Evolutionary conservation across 768 basidiomycete genomes (phyloP).

Genomic region (Ephemerocybe angulata): DNA sequence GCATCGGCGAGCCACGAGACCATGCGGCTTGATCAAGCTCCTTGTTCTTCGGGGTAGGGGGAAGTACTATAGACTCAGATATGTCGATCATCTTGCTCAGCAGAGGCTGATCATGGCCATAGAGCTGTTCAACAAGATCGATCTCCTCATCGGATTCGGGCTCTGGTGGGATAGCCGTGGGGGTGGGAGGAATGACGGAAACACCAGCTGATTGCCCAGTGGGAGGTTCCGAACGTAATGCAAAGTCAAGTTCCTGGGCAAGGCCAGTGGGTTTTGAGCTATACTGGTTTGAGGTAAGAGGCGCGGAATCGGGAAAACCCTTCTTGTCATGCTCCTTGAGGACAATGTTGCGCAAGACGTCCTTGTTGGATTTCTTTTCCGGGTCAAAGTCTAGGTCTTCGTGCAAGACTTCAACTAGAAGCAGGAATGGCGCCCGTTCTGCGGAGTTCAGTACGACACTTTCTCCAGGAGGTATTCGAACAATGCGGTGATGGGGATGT

Average conservation of each 20-base stretch:
- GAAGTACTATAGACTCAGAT: slow-evolving; percentile 80
- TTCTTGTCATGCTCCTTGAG: slow-evolving; percentile 59
- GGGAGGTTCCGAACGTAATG: slow-evolving; percentile 28
- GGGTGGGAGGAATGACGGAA: slow-evolving; percentile 12
- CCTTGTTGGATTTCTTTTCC: slow-evolving; percentile 74
- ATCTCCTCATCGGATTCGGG: slow-evolving; percentile 73
- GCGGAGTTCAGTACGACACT: slow-evolving; percentile 98
- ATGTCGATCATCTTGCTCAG: slow-evolving; percentile 71
- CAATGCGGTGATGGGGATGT: slow-evolving; percentile 87
- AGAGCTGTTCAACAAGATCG: slow-evolving; percentile 94
- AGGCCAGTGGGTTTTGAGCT: background rate
- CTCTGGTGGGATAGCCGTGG: slow-evolving; percentile 20
- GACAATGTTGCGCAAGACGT: slow-evolving; percentile 75
- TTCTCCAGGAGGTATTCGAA: slow-evolving; percentile 96
- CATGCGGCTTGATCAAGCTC: slow-evolving; percentile 85
- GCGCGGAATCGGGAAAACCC: slow-evolving; percentile 46
- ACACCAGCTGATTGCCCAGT: background rate
- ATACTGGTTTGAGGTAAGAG: slow-evolving; percentile 1
- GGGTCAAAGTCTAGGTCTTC: slow-evolving; percentile 94
- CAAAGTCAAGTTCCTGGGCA: slow-evolving; percentile 6
- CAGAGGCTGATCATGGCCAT: slow-evolving; percentile 73
- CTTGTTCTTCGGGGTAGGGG: slow-evolving; percentile 80
- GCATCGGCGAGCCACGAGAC: slow-evolving; percentile 23
- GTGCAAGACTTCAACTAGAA: slow-evolving; percentile 86
- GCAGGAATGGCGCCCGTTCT: slow-evolving; percentile 89